phyloP scores from a whole-genome alignment of 225 moss, liverwort and hornwort genomes.

The Asterella californica region DNA sequence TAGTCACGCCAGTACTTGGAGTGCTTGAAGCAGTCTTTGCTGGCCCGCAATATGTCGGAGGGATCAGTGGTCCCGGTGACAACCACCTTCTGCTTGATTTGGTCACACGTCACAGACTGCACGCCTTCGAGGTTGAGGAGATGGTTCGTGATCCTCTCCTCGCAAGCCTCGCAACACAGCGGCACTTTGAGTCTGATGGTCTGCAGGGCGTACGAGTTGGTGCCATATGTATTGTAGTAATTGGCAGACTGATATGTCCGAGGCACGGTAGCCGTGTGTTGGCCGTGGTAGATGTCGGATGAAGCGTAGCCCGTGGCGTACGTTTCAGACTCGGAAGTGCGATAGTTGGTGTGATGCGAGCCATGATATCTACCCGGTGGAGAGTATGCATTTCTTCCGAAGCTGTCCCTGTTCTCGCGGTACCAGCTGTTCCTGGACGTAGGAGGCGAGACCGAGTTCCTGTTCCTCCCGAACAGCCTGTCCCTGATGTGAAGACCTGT shows the following conservation, averaged over 20 bases:
- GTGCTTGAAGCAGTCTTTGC: slow-evolving; percentile 42
- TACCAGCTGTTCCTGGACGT: slow-evolving; percentile 16
- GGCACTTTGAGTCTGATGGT: slow-evolving; percentile 35
- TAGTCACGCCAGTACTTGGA: slow-evolving; percentile 33
- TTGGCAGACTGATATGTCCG: slow-evolving; percentile 30
- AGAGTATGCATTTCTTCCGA: slow-evolving; percentile 3
- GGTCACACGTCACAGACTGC: slow-evolving; percentile 53
- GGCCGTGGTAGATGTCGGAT: slow-evolving; percentile 28
- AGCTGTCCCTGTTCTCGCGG: slow-evolving; percentile 5
- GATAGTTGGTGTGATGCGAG: slow-evolving; percentile 16
- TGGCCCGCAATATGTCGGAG: slow-evolving; percentile 40
- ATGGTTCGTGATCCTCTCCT: slow-evolving; percentile 41
- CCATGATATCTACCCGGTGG: slow-evolving; percentile 22
- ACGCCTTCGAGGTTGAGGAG: slow-evolving; percentile 49
- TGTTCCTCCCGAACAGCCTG: slow-evolving; percentile 10
- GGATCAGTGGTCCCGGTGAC: slow-evolving; percentile 43
- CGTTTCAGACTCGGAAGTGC: neutral
- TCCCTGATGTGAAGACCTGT: slow-evolving; percentile 16
- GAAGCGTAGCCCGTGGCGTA: slow-evolving; percentile 14
- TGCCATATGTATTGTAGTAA: slow-evolving; percentile 17
- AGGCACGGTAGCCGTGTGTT: slow-evolving; percentile 19
- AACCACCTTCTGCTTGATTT: slow-evolving; percentile 60
- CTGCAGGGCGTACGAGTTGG: neutral
- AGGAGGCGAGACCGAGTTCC: slow-evolving; percentile 25
- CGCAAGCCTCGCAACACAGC: slow-evolving; percentile 43